Evolutionary conservation across 2,329 filamentous ascomycete species (phyloP), one percentile per base, ranked within the genome.

Genomic region (Penicillium sumatraense): DNA sequence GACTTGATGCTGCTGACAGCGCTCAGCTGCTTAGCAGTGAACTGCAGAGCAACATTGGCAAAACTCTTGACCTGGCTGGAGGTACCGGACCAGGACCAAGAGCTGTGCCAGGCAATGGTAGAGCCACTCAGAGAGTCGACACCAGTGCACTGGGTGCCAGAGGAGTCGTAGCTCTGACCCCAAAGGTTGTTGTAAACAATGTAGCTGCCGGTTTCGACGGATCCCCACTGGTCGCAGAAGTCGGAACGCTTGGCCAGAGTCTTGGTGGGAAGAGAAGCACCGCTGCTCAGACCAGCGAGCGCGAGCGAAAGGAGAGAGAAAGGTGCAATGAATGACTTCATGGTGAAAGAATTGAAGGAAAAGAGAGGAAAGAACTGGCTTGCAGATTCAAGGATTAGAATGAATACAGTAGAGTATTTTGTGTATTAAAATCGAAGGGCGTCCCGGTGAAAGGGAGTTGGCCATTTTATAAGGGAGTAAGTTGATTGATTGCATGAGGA

Each of bases 151-250:
- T 81, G 78, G 35, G 59, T 69, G 53, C 78, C 78, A 40, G 58
- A 63, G 23, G 62, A 57, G 16, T 73, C 75, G 21, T 72, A 54
- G 13, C 56, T 63, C 41, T 71, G 49, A 23, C 80, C 80, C 81
- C 81, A 83, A 60, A 81, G 79, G 69, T 83, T 78, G 65, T 83
- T 80, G 71, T 82, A 83, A 51, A 83, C 62, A 42, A 73, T 82
- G 67, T 79, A 83, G 36, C 68, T 70, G 29, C 75, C 76, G 0
- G 72, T 73, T 1, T 66, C 61, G 13, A 69, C 52, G 5, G 72
- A 70, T 35, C 66, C 77, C 58, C 68, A 81, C 57, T 76, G 68
- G 14, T 70, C 77, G 54, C 79, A 81, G 62, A 67, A 67, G 49
- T 72, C 64, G n/a, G 63, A 55, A n/a, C 68, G 65, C 31, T 68